Evolutionary conservation across 2,329 filamentous ascomycete genomes (phyloP), one percentile per base, ranked within the genome.

Genomic region (Stagonosporopsis cucurbitacearum): DNA sequence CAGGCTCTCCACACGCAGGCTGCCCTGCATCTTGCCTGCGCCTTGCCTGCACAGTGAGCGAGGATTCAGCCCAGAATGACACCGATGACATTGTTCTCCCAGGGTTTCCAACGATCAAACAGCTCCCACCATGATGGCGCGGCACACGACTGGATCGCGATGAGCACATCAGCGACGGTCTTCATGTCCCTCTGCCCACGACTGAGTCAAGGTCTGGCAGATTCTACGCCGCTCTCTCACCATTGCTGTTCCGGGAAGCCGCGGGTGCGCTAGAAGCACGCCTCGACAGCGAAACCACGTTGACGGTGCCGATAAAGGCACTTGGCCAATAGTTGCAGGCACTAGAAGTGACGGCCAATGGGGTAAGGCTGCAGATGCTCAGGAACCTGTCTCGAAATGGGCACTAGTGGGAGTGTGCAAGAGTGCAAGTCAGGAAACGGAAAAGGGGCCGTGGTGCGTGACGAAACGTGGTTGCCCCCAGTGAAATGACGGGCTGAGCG

Each of bases 311-410:
- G 51, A 56, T 59, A 57, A 37, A 58, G 39, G 40, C 17, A 39
- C 39, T 39, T 48, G 22, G 58, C 65, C 65, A 67, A 64, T 69
- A 54, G 54, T 30, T 23, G 35, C n/a, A 17, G 53, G 35, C 41
- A 45, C 62, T 54, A 60, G 57, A 50, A 28, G 46, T 54, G 49
- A 50, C 17, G 57, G 61, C 61, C 58, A 65, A 64, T 61, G 54
- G 62, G 63, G 63, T 66, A 66, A 69, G 69, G 70, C 68, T 72
- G 69, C 65, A 70, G 61, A 61, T 48, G 51, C 46, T 58, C 70
- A 72, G 68, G 69, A 68, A 73, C 70, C 62, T 66, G 60, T 48
- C 57, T 63, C 63, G 59, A 62, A 63, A 59, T 47, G 62, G 55
- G 56, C 52, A 64, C 63, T 58, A 65, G 64, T 47, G 49, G 62